These are phyloP conservation scores for Dothidotthia symphoricarpi DNA, from an alignment of 2,329 filamentous ascomycete genomes.

Conservation along the genomic window DNA sequence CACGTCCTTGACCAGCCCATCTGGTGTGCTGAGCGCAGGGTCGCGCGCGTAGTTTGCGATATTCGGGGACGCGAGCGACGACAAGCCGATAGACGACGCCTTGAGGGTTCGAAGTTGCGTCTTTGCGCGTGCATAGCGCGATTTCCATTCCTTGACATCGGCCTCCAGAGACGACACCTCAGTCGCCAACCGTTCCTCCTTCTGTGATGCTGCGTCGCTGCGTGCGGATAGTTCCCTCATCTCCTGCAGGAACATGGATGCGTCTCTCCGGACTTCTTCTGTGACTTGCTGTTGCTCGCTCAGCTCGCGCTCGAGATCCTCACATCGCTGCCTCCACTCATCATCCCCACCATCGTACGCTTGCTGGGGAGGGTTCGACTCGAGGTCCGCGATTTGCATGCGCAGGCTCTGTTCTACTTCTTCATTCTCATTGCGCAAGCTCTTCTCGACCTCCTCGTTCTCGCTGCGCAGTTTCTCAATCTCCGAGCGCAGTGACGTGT, in stretches of 20 bases:
- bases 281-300: conserved; percentile 79
- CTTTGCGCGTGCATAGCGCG: conserved; percentile 82
- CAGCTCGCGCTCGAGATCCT: conserved; percentile 58
- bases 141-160: conserved; percentile 87
- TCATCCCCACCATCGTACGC: conserved; percentile 21
- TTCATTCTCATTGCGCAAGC: conserved; percentile 66
- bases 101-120: conserved; percentile 81
- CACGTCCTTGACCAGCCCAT: conserved; percentile 82
- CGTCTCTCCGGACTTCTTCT: conserved; percentile 81
- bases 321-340: conserved; percentile 41
- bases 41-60: conserved; percentile 66
- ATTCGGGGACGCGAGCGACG: conserved; percentile 58
- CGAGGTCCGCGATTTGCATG: conserved; percentile 59
- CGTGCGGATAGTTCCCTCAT: conserved; percentile 85
- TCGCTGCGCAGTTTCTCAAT: conserved; percentile 70
- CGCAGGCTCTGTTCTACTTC: conserved; percentile 62
- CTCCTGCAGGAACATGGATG: conserved; percentile 77
- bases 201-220: conserved; percentile 74
- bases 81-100: conserved; percentile 73
- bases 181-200: conserved; percentile 73
- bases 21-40: conserved; percentile 65
- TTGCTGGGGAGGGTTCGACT: conserved; percentile 22
- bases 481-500: conserved; percentile 75
- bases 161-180: conserved; percentile 74
- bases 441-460: conserved; percentile 62